A percentile compares a stretch with the other conserved stretches of the same genome.
These are phyloP conservation scores for Monosporascus sp. DNA, from an alignment of 2,329 filamentous ascomycete species.

Conservation along the genomic window DNA sequence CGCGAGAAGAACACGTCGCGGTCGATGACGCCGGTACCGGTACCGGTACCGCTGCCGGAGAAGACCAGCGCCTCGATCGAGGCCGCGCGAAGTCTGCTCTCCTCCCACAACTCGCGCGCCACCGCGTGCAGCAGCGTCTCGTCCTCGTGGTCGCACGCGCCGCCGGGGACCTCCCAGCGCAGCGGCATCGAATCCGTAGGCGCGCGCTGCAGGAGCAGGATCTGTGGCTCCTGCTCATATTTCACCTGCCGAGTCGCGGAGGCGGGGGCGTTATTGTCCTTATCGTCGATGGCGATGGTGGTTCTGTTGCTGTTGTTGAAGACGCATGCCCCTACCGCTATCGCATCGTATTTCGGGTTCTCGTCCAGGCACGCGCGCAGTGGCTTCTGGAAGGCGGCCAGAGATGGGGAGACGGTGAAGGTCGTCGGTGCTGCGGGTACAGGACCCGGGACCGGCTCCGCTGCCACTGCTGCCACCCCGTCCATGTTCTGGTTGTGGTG, in stretches of 20 bases:
- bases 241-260: neutral
- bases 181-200: slow-evolving; percentile 30
- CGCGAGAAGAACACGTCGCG: slow-evolving; percentile 14
- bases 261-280: neutral
- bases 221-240: slow-evolving; percentile 8
- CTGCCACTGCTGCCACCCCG: neutral
- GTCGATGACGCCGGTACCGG: slow-evolving; percentile 3
- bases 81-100: slow-evolving; percentile 28
- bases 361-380: slow-evolving; percentile 16
- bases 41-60: neutral
- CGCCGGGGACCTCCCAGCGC: slow-evolving; percentile 38
- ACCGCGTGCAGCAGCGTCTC: slow-evolving; percentile 30
- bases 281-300: neutral
- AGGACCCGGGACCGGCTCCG: slow-evolving; percentile 1
- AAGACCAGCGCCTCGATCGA: slow-evolving; percentile 14
- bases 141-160: slow-evolving; percentile 32
- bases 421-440: slow-evolving; percentile 8
- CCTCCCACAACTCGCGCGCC: slow-evolving; percentile 37
- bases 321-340: slow-evolving; percentile 25
- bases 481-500: neutral
- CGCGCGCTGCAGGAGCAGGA: slow-evolving; percentile 37
- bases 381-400: slow-evolving; percentile 16
- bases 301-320: slow-evolving; percentile 11
- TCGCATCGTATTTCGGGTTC: slow-evolving; percentile 13
- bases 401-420: slow-evolving; percentile 15